These are phyloP conservation scores for Porcisia deanei DNA, from an alignment of 208 protist species.

Conservation along the genomic window DNA sequence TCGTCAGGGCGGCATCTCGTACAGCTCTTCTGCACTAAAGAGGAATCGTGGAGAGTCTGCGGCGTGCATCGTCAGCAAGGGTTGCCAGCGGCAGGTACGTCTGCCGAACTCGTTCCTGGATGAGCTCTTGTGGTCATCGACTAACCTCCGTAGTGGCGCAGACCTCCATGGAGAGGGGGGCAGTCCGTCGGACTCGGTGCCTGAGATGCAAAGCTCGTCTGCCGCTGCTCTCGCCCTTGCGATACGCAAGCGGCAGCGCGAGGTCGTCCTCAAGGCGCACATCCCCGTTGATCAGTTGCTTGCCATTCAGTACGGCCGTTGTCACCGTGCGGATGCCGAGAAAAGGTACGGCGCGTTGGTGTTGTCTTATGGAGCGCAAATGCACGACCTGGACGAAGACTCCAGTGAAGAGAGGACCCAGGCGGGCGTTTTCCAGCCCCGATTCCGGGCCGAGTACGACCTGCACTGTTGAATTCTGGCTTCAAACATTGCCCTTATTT, in stretches of 20 bases:
- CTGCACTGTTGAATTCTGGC: not conserved
- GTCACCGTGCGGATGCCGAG: constrained; percentile 46
- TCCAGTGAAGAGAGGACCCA: constrained; percentile 12
- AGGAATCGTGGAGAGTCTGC: not conserved
- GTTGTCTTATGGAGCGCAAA: constrained; percentile 42
- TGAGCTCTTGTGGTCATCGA: not conserved
- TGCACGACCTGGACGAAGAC: constrained; percentile 15
- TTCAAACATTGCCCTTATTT: too few species aligned
- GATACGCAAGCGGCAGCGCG: constrained; percentile 52
- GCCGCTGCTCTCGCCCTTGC: constrained; percentile 1
- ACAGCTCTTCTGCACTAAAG: not conserved
- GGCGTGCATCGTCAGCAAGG: not conserved
- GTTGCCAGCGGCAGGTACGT: not conserved
- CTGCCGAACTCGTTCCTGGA: constrained; percentile 12
- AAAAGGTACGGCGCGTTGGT: constrained; percentile 50
- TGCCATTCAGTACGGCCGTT: constrained; percentile 56
- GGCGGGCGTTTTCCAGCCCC: constrained; percentile 3
- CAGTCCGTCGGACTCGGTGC: not conserved
- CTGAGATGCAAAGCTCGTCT: not conserved
- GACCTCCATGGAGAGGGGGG: not conserved
- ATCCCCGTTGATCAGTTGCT: constrained; percentile 60
- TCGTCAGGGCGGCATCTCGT: not conserved
- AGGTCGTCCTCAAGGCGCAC: constrained; percentile 39
- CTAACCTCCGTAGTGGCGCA: not conserved
- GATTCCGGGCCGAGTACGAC: constrained; percentile 16